Conservation (phyloP, 495 filamentous ascomycete genomes). For the Aspergillus sparsus region DNA sequence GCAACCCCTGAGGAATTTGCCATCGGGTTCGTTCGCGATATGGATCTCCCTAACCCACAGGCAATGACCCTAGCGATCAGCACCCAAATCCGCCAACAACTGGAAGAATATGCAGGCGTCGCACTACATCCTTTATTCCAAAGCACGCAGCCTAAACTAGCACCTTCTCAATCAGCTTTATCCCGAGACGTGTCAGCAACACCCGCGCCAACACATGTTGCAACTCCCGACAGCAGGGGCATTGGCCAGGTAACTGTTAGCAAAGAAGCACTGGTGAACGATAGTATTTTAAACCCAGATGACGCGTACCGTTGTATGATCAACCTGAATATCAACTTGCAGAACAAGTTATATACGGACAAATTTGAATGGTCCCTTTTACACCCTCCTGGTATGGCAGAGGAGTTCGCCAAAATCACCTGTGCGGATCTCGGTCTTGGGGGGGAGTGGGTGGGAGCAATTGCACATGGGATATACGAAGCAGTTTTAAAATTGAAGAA, state of each 20-base stretch:
- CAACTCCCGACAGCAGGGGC: conserved; percentile 51
- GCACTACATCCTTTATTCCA: conserved; percentile 92
- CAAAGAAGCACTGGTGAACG: conserved; percentile 46
- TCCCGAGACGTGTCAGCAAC: conserved; percentile 57
- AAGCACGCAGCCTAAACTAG: conserved; percentile 46
- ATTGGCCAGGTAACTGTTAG: conserved; percentile 39
- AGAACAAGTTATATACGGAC: conserved; percentile 91
- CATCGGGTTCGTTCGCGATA: conserved; percentile 82
- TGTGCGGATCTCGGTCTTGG: conserved; percentile 86
- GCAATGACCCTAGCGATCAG: conserved; percentile 75
- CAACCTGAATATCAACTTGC: conserved; percentile 86
- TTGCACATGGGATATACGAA: conserved; percentile 97
- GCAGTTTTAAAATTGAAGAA: conserved; percentile 91
- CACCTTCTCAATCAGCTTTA: conserved; percentile 36
- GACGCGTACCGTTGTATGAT: conserved; percentile 92
- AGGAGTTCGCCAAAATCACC: conserved; percentile 87
- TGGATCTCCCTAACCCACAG: conserved; percentile 79
- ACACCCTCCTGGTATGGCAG: conserved; percentile 86
- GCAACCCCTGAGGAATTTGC: conserved; percentile 96
- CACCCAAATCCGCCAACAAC: conserved; percentile 87
- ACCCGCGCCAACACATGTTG: conserved; percentile 44
- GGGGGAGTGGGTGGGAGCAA: conserved; percentile 91
- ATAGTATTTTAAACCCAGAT: conserved; percentile 73
- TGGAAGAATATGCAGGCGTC: conserved; percentile 95
- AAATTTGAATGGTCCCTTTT: conserved; percentile 98